phyloP scores from a whole-genome alignment of 1,139 yeast genomes.

The Hyphopichia fennica region DNA sequence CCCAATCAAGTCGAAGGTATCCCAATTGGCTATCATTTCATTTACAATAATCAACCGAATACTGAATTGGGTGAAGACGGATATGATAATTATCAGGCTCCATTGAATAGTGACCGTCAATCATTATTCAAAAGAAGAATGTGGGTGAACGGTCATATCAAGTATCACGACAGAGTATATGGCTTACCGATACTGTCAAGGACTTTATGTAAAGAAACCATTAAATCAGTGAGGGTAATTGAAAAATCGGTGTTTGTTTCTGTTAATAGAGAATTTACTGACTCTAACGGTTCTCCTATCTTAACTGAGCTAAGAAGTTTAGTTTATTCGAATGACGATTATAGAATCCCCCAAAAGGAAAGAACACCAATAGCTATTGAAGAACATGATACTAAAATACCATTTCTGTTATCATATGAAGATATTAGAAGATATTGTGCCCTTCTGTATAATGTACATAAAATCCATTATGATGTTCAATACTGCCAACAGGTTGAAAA shows the following conservation, averaged over 20 bases:
- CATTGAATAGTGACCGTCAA: conserved; percentile 26
- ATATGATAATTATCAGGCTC: conserved; percentile 80
- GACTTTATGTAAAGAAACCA: conserved; percentile 46
- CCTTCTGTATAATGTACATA: conserved; percentile 77
- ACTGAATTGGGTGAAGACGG: conserved; percentile 65
- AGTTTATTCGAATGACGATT: conserved; percentile 35
- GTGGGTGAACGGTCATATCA: conserved; percentile 78
- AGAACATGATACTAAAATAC: background rate
- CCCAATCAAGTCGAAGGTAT: conserved; percentile 10
- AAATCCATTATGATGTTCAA: conserved; percentile 66
- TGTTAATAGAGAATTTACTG: conserved; percentile 37
- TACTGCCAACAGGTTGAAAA: conserved; percentile 58
- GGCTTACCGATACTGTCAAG: conserved; percentile 33
- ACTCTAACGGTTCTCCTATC: conserved; percentile 5
- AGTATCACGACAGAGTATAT: conserved; percentile 31
- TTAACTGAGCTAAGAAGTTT: conserved; percentile 33
- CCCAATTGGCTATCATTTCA: conserved; percentile 63
- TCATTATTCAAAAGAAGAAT: conserved; percentile 57
- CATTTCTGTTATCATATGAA: conserved; percentile 7
- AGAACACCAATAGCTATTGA: conserved; percentile 4
- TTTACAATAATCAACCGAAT: conserved; percentile 58
- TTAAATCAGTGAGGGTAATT: conserved; percentile 35
- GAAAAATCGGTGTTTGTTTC: conserved; percentile 43
- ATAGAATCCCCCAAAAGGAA: conserved; percentile 11
- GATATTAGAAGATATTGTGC: conserved; percentile 55